phyloP scores from a whole-genome alignment of 1,139 yeast species.

The Blastobotrys raffinosifermentans region DNA sequence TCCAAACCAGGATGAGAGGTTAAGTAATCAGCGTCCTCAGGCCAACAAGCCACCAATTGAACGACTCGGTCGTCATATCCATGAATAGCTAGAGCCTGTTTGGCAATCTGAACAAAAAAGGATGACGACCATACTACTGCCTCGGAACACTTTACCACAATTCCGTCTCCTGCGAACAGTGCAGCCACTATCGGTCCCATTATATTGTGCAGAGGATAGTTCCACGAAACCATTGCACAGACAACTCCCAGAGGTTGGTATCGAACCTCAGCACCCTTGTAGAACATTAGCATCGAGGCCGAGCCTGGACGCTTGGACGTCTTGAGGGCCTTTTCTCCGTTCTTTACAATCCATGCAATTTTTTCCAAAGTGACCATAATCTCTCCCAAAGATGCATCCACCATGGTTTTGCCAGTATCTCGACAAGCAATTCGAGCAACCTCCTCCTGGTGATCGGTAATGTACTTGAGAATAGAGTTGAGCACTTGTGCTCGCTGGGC shows the following conservation, averaged over 20 bases:
- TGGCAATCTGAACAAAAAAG: slow-evolving; percentile 66
- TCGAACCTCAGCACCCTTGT: slow-evolving; percentile 85
- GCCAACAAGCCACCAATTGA: slow-evolving; percentile 71
- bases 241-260: slow-evolving; percentile 89
- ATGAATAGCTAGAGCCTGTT: slow-evolving; percentile 62
- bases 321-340: slow-evolving; percentile 67
- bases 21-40: slow-evolving; percentile 78
- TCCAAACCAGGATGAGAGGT: slow-evolving; percentile 75
- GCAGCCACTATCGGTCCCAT: slow-evolving; percentile 90
- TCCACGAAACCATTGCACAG: slow-evolving; percentile 91
- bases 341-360: slow-evolving; percentile 76
- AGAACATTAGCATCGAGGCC: slow-evolving; percentile 69
- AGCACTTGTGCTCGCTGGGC: slow-evolving; percentile 64
- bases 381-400: slow-evolving; percentile 96
- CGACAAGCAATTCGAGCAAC: slow-evolving; percentile 91
- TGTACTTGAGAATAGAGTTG: slow-evolving; percentile 62
- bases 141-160: slow-evolving; percentile 89
- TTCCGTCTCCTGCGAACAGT: slow-evolving; percentile 83
- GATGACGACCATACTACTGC: slow-evolving; percentile 92
- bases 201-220: slow-evolving; percentile 83
- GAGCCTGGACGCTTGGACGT: slow-evolving; percentile 85
- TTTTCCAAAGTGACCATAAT: slow-evolving; percentile 86
- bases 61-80: slow-evolving; percentile 76
- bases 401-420: slow-evolving; percentile 92
- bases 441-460: slow-evolving; percentile 75